Evolutionary conservation across 768 basidiomycete genomes (phyloP), one percentile per base, ranked within the genome.

Genomic region (Amanita thiersii): DNA sequence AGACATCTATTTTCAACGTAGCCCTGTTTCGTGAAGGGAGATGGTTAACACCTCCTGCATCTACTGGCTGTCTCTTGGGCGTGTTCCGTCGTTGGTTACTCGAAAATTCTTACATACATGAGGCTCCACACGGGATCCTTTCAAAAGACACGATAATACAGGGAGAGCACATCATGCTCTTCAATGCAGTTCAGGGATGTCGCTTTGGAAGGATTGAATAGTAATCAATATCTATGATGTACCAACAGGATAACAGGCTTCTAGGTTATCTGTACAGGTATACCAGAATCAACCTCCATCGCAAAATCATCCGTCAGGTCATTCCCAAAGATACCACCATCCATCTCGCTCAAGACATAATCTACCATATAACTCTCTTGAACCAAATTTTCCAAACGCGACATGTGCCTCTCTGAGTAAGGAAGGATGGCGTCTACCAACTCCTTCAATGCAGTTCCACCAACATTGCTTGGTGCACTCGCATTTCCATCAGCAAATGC

Each of bases 311-410:
- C 64, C 3, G 59, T 53, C 26, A 63, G 53, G 15, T 63, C 65
- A 18, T 58, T 68, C 49, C 68, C 71, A 41, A 85, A 75, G 60
- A 85, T 70, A 18, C 82, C 84, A 48, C 75, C 81, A 53, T 89
- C 88, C 88, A 91, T 91, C 66, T 91, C 87, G 11, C 75, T 76
- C 21, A 91, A 64, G 43, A 91, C 68, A 49, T 86, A 93, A 57
- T 99, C 96, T 42, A 99, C 77, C 48, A 96, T 80, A 54, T 91
- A 98, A 57, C 90, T 96, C 54, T 98, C 96, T 64, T 96, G 89
- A 23, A 96, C 76, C 42, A 96, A 63, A 55, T 79, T 76, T 45
- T 93, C 89, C 58, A 92, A 74, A 50, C 93, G 69, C 26, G 80
- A 64, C 31, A 93, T 75, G 64, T 99, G 96, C 39, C 96, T 74